phyloP scores from a whole-genome alignment of 2,329 filamentous ascomycete species.

The Grosmannia penicillata region DNA sequence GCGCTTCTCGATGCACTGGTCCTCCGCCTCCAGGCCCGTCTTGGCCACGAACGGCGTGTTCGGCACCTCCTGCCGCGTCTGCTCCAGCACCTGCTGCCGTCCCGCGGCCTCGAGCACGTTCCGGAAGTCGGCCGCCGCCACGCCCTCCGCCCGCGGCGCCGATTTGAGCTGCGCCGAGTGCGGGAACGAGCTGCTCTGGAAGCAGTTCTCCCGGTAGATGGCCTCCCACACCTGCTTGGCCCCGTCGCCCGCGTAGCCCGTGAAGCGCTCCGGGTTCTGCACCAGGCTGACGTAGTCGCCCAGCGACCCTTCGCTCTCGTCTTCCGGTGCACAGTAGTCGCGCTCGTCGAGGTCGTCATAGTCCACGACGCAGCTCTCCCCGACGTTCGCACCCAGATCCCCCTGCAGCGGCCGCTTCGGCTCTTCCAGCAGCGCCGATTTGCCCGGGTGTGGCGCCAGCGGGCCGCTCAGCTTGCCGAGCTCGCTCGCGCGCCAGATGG shows the following conservation, averaged over 20 bases:
- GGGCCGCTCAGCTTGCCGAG: conserved; percentile 86
- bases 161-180: conserved; percentile 39
- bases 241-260: conserved; percentile 76
- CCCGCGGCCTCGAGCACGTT: conserved; percentile 44
- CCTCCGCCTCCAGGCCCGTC: conserved; percentile 60
- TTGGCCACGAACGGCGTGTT: conserved; percentile 45
- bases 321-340: conserved; percentile 92
- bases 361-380: conserved; percentile 92
- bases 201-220: conserved; percentile 96
- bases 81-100: conserved; percentile 45
- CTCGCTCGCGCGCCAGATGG: conserved; percentile 82
- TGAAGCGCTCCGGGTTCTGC: conserved; percentile 90
- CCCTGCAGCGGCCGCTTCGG: conserved; percentile 65
- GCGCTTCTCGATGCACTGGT: conserved; percentile 95
- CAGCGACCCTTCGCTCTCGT: conserved; percentile 72
- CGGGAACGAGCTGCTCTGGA: conserved; percentile 53
- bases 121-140: conserved; percentile 45
- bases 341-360: conserved; percentile 94
- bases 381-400: conserved; percentile 68
- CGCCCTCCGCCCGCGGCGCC: conserved; percentile 24
- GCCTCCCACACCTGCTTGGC: conserved; percentile 90
- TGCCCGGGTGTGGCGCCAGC: conserved; percentile 75
- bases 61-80: conserved; percentile 38
- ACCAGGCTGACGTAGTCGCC: conserved; percentile 93
- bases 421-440: conserved; percentile 54